A percentile compares a stretch with the other conserved stretches of the same genome.
Evolutionary conservation across 352 stramenopile species (phyloP).

Genomic region (Pythium monospermum): DNA sequence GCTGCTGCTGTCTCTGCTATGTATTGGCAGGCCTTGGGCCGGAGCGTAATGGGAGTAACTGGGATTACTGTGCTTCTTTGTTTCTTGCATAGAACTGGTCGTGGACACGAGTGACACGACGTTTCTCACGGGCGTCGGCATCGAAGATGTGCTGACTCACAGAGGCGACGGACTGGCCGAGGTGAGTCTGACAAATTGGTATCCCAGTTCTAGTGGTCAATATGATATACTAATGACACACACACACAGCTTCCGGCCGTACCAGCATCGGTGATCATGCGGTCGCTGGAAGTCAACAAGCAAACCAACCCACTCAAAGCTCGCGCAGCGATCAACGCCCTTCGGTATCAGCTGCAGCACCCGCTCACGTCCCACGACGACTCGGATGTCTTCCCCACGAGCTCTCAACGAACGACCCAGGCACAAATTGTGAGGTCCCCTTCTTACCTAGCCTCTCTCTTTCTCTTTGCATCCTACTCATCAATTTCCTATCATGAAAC

Average conservation of each 20-base stretch:
- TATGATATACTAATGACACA: neutral
- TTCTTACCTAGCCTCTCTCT: too few relatives aligned
- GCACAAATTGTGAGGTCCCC: slow-evolving; percentile 34
- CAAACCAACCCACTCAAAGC: slow-evolving; percentile 38
- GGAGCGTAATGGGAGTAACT: too few relatives aligned
- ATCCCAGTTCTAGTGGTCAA: neutral
- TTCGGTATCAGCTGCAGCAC: slow-evolving; percentile 74
- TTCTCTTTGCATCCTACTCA: too few relatives aligned
- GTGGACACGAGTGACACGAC: slow-evolving; percentile 63
- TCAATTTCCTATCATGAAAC: neutral
- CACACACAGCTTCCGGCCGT: slow-evolving; percentile 54
- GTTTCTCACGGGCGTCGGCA: slow-evolving; percentile 68
- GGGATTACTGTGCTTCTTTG: neutral
- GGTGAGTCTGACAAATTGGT: slow-evolving; percentile 28
- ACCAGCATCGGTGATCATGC: slow-evolving; percentile 42
- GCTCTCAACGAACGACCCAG: slow-evolving; percentile 45
- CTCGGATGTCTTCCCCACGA: slow-evolving; percentile 39
- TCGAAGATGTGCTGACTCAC: slow-evolving; percentile 46
- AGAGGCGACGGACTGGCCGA: slow-evolving; percentile 13
- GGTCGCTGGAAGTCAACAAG: slow-evolving; percentile 35
- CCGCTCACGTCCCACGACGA: slow-evolving; percentile 77
- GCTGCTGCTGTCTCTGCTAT: neutral
- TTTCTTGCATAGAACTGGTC: neutral
- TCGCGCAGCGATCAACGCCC: slow-evolving; percentile 54
- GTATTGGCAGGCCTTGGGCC: too few relatives aligned